Conservation (phyloP, 441 rosid genomes). For the Euphorbia schlechtendalii region DNA sequence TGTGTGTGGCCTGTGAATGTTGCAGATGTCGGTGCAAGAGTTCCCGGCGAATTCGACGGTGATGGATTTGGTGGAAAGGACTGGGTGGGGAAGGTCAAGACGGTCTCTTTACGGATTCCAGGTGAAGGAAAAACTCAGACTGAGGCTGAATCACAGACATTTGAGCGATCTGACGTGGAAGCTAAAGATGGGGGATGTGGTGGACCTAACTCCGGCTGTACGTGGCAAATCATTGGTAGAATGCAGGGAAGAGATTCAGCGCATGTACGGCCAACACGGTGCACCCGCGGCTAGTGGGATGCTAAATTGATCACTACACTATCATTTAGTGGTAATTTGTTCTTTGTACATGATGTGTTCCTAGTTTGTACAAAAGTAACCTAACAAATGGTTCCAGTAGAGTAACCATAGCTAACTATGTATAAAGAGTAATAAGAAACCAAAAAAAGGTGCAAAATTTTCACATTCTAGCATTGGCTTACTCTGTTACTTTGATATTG, state of each 20-base stretch:
- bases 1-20: too few species aligned
- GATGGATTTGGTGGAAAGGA: slow-evolving; percentile 63
- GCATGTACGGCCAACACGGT: slow-evolving; percentile 58
- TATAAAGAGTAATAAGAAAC: too few species aligned
- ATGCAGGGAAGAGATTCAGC: slow-evolving; percentile 85
- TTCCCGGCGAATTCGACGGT: slow-evolving; percentile 61
- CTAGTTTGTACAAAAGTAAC: too few species aligned
- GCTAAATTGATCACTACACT: slow-evolving; percentile 32
- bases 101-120: slow-evolving; percentile 71
- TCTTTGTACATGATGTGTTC: too few species aligned
- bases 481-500: too few species aligned
- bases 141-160: slow-evolving; percentile 61
- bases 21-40: slow-evolving; percentile 98
- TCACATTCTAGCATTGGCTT: too few species aligned
- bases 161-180: slow-evolving; percentile 53
- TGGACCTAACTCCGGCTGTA: slow-evolving; percentile 77
- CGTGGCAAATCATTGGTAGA: slow-evolving; percentile 74
- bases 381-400: too few species aligned
- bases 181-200: slow-evolving; percentile 91
- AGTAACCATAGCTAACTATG: too few species aligned
- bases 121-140: slow-evolving; percentile 75
- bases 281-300: slow-evolving; percentile 26
- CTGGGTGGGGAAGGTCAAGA: slow-evolving; percentile 59
- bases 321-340: slow-evolving; percentile 12
- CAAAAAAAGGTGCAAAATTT: too few species aligned